phyloP scores from a whole-genome alignment of 805 yeast species.

The Hagleromyces aurorensis region DNA sequence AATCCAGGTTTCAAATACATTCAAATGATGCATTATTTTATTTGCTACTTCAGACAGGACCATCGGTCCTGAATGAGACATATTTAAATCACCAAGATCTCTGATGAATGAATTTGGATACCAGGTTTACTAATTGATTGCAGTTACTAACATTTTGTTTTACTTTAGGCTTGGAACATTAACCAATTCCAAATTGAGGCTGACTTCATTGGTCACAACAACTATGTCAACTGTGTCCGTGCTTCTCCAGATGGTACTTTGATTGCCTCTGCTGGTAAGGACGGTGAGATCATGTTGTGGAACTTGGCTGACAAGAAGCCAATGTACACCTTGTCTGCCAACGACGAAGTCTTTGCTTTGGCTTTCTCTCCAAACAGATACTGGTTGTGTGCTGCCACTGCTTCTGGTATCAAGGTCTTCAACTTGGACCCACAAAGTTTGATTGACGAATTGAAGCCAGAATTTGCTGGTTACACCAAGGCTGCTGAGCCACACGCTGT shows the following conservation, averaged over 20 bases:
- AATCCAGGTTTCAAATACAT: too few species aligned
- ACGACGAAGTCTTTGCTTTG: constrained; percentile 95
- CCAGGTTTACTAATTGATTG: background rate
- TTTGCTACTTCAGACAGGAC: constrained; percentile 99
- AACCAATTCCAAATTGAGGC: constrained; percentile 77
- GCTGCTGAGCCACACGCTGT: constrained; percentile 97
- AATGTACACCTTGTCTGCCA: constrained; percentile 88
- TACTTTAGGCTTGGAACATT: constrained; percentile 85
- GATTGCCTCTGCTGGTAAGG: constrained; percentile 99
- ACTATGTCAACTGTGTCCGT: constrained; percentile 94
- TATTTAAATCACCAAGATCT: constrained; percentile 94
- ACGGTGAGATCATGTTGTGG: constrained; percentile 98
- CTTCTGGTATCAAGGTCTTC: constrained; percentile 96
- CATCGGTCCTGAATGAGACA: constrained; percentile 84
- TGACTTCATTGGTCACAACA: constrained; percentile 98
- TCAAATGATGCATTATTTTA: constrained; percentile 71
- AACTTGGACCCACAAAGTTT: constrained; percentile 90
- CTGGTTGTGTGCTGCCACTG: constrained; percentile 99
- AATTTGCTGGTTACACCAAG: constrained; percentile 78
- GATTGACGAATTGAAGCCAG: constrained; percentile 97
- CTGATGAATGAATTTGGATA: constrained; percentile 59
- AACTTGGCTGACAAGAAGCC: constrained; percentile 79
- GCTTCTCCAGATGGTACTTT: constrained; percentile 99
- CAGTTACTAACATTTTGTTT: constrained; percentile 38
- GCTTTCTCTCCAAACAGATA: constrained; percentile 99